These are phyloP conservation scores for Erucastrum elatum DNA, from an alignment of 345 rosid genomes.

Conservation along the genomic window DNA sequence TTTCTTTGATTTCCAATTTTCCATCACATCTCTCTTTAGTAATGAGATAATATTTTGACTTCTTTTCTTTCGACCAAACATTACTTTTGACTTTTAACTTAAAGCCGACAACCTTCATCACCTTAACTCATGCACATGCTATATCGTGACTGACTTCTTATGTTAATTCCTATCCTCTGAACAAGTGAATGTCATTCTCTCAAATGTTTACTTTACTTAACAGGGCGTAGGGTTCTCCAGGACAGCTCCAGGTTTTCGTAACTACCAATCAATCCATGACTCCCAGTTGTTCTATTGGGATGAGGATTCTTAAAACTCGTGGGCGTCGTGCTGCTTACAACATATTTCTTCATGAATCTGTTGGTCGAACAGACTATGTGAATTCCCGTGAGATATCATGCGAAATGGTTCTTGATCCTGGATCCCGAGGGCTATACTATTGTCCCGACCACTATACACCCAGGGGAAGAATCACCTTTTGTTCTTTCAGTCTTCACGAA, in stretches of 20 bases:
- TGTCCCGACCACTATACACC: conserved; percentile 97
- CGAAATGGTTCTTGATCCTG: conserved; percentile 99
- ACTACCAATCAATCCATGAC: conserved; percentile 93
- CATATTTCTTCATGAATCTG: conserved; percentile 95
- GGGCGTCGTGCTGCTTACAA: conserved; percentile 95
- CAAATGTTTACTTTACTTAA: conserved; percentile 18
- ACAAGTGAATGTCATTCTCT: conserved; percentile 1
- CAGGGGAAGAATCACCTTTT: conserved; percentile 99
- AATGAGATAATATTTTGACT: too few species aligned
- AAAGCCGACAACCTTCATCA: too few species aligned
- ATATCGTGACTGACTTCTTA: background rate
- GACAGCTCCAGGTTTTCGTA: conserved; percentile 87
- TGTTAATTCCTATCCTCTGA: background rate
- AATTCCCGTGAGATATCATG: conserved; percentile 99
- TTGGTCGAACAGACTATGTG: conserved; percentile 99
- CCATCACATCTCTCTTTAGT: too few species aligned
- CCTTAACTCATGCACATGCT: too few species aligned
- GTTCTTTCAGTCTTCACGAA: conserved; percentile 98
- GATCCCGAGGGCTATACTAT: conserved; percentile 99
- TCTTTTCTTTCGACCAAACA: too few species aligned
- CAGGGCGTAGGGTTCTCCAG: conserved; percentile 99
- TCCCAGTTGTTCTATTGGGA: conserved; percentile 93
- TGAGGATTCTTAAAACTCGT: conserved; percentile 98
- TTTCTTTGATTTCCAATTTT: too few species aligned
- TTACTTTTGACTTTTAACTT: too few species aligned